Evolutionary conservation across 2,329 filamentous ascomycete species (phyloP).

Genomic region (Daldinia sp.): DNA sequence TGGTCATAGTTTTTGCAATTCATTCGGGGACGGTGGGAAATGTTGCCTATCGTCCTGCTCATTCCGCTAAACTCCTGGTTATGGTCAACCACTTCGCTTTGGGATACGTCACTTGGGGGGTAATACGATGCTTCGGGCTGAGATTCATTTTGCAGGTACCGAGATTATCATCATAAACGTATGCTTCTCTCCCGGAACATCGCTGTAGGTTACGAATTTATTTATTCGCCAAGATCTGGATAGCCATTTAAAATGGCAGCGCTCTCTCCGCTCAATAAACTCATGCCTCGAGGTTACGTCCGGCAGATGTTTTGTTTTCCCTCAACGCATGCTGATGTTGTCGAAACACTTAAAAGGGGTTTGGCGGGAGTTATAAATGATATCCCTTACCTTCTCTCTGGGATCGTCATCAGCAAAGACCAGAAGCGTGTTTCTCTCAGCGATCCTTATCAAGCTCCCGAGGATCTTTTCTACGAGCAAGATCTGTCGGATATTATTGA

Average conservation of each 20-base stretch:
- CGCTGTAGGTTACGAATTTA: background rate
- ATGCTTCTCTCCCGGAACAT: background rate
- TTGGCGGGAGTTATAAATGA: slow-evolving; percentile 34
- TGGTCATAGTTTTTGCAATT: background rate
- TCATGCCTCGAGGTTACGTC: slow-evolving; percentile 45
- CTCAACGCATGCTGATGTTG: slow-evolving; percentile 20
- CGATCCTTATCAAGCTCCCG: slow-evolving; percentile 27
- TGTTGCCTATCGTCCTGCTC: too few relatives aligned
- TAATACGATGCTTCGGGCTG: background rate
- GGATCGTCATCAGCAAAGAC: slow-evolving; percentile 25
- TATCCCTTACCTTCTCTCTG: slow-evolving; percentile 41
- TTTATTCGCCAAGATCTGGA: background rate
- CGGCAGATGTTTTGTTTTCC: slow-evolving; percentile 44
- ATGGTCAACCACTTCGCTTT: background rate
- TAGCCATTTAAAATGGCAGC: slow-evolving; percentile 7
- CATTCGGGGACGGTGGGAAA: too few relatives aligned
- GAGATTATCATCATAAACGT: background rate
- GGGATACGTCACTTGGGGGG: background rate
- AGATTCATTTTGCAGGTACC: background rate
- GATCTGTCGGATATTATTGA: slow-evolving; percentile 38
- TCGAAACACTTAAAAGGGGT: slow-evolving; percentile 27
- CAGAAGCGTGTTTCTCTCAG: slow-evolving; percentile 27
- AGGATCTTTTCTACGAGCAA: slow-evolving; percentile 37
- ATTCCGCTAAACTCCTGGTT: background rate
- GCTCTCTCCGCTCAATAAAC: slow-evolving; percentile 42